These are phyloP conservation scores for Cenococcum geophilum DNA, from an alignment of 495 filamentous ascomycete genomes.

Conservation along the genomic window DNA sequence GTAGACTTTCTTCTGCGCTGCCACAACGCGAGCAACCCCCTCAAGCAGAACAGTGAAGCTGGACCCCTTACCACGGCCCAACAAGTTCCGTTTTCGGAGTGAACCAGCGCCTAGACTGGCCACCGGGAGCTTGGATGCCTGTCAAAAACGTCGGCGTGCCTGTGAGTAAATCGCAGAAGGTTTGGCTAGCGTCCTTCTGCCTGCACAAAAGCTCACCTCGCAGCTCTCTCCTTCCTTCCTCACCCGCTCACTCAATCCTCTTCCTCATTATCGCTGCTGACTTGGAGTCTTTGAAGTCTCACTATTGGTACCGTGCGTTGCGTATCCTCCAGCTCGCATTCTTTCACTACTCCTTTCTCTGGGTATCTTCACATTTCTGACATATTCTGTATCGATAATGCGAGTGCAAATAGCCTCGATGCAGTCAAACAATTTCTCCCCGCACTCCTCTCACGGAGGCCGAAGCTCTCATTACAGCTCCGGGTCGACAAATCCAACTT, in stretches of 20 bases:
- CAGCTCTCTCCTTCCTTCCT: not conserved
- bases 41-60: not conserved
- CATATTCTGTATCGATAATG: not conserved
- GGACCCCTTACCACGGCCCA: no score
- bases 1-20: not conserved
- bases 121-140: no score
- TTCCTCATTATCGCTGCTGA: not conserved
- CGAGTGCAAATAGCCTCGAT: not conserved
- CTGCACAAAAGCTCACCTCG: not conserved
- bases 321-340: not conserved
- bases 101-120: no score
- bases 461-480: not conserved
- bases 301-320: not conserved
- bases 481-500: not conserved
- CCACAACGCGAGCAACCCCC: not conserved
- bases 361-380: not conserved
- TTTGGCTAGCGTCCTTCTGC: not conserved
- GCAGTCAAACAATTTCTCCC: not conserved
- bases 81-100: no score
- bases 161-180: not conserved
- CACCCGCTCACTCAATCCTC: not conserved
- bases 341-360: not conserved
- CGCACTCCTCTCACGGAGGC: not conserved
- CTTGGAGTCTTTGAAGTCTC: not conserved
- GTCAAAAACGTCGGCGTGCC: no score